Evolutionary conservation across 768 basidiomycete genomes (phyloP), one percentile per base, ranked within the genome.

Genomic region (Pholiota microspora): DNA sequence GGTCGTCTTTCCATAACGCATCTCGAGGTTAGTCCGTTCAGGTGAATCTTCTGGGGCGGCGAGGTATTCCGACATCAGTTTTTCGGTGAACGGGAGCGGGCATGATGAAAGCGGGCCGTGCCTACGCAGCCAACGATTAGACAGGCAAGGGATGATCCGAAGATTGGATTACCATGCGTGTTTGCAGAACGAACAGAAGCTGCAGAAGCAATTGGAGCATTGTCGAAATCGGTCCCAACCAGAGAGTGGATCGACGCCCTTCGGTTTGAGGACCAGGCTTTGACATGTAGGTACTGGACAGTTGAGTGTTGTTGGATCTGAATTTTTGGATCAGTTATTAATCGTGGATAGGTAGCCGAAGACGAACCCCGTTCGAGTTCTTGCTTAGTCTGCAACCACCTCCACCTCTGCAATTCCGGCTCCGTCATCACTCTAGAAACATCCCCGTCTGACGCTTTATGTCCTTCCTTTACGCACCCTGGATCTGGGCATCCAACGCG

Each of bases 241-340:
- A 1, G 83, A 78, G 27, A 81, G 83, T 18, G 82, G 77, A 23
- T 68, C 72, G 27, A 56, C 69, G 25, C 68, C 69, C 25, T 53
- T 62, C 6, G 88, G 85, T 58, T 79, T 81, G 25, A 80, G 76
- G 5, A 95, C 88, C 15, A 88, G 82, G 12, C 80, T 78, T 67
- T 94, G 94, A 65, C 94, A 97, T 49, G 82, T 79, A 29, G 78
- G 70, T 69, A 91, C 78, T 0, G 92, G 94, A 69, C 94, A 97
- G 60, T 88, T 79, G 4, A 91, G 77, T 52, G 88, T 86, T 7
- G 85, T 78, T 16, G 62, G 57, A 49, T 59, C 64, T 59, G 28
- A 28, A 13, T 2, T 15, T 23, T 36, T 32, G n/a, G 12, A 36
- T 4, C 25, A 7, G 16, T 28, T n/a, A 18, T 10, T 6, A 13